These are phyloP conservation scores for Aspergillus cejpii DNA, from an alignment of 2,329 filamentous ascomycete species.

Conservation along the genomic window DNA sequence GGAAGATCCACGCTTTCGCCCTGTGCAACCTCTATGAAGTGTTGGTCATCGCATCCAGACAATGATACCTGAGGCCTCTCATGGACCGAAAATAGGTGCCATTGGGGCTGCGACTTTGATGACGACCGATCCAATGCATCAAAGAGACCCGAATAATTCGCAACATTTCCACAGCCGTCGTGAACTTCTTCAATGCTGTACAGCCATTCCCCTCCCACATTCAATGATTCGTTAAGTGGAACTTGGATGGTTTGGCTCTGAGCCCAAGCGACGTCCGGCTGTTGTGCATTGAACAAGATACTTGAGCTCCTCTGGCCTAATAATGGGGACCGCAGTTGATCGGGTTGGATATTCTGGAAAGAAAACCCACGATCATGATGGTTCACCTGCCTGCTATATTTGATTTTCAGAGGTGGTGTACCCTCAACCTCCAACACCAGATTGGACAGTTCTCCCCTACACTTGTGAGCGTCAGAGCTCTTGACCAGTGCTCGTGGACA, in stretches of 20 bases:
- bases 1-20: slow-evolving; percentile 64
- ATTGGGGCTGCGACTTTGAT: slow-evolving; percentile 56
- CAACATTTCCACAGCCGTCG: slow-evolving; percentile 80
- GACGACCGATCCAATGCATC: slow-evolving; percentile 62
- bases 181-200: slow-evolving; percentile 89
- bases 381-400: slow-evolving; percentile 84
- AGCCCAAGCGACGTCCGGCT: slow-evolving; percentile 65
- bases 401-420: slow-evolving; percentile 83
- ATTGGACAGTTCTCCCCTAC: slow-evolving; percentile 80
- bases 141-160: slow-evolving; percentile 58
- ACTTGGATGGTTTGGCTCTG: slow-evolving; percentile 67
- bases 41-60: slow-evolving; percentile 67
- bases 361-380: slow-evolving; percentile 75
- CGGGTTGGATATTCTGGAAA: slow-evolving; percentile 88
- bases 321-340: slow-evolving; percentile 73
- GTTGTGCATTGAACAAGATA: slow-evolving; percentile 50
- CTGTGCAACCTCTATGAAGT: slow-evolving; percentile 75
- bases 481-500: slow-evolving; percentile 76
- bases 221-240: slow-evolving; percentile 83
- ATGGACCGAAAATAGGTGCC: slow-evolving; percentile 75
- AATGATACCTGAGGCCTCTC: slow-evolving; percentile 72
- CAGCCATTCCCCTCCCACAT: slow-evolving; percentile 69
- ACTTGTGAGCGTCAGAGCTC: slow-evolving; percentile 60
- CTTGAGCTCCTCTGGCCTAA: slow-evolving; percentile 54
- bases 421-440: slow-evolving; percentile 76